Conservation (phyloP, 257 asterid species). For the Salvia splendens region DNA sequence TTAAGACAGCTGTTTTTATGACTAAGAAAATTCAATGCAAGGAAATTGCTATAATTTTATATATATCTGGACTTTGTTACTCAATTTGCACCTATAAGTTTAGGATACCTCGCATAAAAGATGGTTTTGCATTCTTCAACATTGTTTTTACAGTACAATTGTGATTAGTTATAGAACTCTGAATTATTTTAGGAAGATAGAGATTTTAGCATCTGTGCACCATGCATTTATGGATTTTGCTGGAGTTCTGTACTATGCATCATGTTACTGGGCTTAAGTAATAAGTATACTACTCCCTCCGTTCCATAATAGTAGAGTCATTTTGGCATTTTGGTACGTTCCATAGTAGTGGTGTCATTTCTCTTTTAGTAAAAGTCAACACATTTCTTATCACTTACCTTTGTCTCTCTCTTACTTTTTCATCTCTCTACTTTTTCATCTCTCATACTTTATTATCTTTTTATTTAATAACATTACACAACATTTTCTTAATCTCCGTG, state of each 20-base stretch:
- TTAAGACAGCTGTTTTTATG: neutral
- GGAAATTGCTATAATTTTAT: neutral
- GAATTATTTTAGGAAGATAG: conserved; percentile 15
- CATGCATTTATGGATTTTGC: conserved; percentile 9
- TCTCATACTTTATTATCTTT: too few relatives aligned
- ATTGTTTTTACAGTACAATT: neutral
- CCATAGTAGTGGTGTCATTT: too few relatives aligned
- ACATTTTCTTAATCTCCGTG: too few relatives aligned
- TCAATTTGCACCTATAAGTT: neutral
- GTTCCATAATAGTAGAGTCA: too few relatives aligned
- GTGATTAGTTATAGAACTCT: conserved; percentile 6
- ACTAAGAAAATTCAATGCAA: neutral
- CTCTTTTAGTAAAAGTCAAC: too few relatives aligned
- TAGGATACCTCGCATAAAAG: conserved; percentile 9
- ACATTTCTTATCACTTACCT: too few relatives aligned
- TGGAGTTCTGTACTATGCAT: neutral
- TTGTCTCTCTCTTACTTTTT: too few relatives aligned
- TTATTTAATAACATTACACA: too few relatives aligned
- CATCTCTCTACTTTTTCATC: too few relatives aligned
- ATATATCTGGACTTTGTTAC: conserved; percentile 19
- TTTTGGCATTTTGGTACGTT: too few relatives aligned
- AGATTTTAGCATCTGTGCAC: conserved; percentile 12
- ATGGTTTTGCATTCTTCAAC: conserved; percentile 19
- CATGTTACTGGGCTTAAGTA: neutral
- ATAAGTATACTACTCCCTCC: too few relatives aligned